Conservation (phyloP, 768 basidiomycete species). For the Mycena capillaripes region DNA sequence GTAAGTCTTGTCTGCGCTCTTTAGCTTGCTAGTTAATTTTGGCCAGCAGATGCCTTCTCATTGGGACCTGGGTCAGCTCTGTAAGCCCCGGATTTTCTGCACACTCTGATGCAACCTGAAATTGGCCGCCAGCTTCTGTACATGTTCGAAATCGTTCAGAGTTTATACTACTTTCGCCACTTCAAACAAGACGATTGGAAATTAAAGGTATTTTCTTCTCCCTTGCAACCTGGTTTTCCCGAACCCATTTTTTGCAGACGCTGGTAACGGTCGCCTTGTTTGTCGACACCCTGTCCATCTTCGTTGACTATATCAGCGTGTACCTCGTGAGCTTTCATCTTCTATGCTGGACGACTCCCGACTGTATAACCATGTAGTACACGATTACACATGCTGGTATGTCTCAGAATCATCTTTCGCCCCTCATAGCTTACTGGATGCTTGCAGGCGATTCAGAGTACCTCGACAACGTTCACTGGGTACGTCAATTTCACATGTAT, state of each 20-base stretch:
- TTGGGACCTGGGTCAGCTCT: slow-evolving; percentile 9
- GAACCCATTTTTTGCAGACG: background rate
- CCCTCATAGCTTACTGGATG: background rate
- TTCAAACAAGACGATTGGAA: background rate
- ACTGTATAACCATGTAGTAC: no score
- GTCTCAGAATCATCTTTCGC: background rate
- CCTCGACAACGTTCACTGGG: background rate
- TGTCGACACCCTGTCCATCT: background rate
- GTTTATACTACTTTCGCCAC: no score
- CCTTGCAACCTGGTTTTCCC: background rate
- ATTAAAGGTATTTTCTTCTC: background rate
- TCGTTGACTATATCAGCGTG: slow-evolving; percentile 1
- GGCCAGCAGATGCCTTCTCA: slow-evolving; percentile 7
- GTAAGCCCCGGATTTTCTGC: background rate
- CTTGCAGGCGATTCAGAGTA: slow-evolving; percentile 2
- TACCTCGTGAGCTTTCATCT: background rate
- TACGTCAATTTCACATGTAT: no score
- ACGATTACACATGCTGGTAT: no score
- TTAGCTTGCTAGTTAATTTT: no score
- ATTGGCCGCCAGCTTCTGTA: no score
- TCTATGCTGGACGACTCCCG: background rate
- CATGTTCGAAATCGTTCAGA: no score
- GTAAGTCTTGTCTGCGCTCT: no score
- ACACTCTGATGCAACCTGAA: no score
- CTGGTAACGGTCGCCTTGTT: slow-evolving; percentile 4